phyloP scores from a whole-genome alignment of 1,284 basidiomycete species.

The Trichosporon asahii region DNA sequence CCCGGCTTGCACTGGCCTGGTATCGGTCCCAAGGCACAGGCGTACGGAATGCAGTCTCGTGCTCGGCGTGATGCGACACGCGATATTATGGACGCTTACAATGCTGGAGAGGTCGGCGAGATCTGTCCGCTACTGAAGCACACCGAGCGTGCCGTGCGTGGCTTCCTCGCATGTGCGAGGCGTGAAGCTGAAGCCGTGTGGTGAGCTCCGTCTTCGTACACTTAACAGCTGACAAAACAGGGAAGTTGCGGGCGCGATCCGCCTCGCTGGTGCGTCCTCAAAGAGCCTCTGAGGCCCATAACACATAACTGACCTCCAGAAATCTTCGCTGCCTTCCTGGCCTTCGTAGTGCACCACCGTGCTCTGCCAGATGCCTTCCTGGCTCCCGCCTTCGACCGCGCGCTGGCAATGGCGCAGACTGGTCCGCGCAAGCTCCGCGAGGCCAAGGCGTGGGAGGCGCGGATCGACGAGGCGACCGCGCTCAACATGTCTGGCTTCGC shows the following conservation, averaged over 20 bases:
- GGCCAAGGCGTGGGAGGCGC: conserved; percentile 35
- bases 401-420: conserved; percentile 29
- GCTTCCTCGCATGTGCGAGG: conserved; percentile 39
- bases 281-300: neutral
- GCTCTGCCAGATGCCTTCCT: conserved; percentile 33
- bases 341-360: conserved; percentile 32
- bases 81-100: neutral
- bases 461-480: conserved; percentile 18
- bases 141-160: conserved; percentile 35
- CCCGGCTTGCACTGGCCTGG: conserved; percentile 38
- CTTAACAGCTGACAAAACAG: conserved; percentile 25
- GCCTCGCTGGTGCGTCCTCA: conserved; percentile 30
- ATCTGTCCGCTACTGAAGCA: conserved; percentile 34
- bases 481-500: conserved; percentile 37
- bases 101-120: conserved; percentile 25
- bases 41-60: conserved; percentile 15
- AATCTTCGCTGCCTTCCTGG: conserved; percentile 39
- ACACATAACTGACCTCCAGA: conserved; percentile 15
- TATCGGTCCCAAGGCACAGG: conserved; percentile 18
- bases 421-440: conserved; percentile 25
- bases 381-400: conserved; percentile 19
- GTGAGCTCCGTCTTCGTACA: neutral
- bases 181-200: conserved; percentile 30
- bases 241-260: conserved; percentile 33
- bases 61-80: neutral